Base-by-base conservation (phyloP, 495 filamentous ascomycete species). In the Clavariopsis aquatica region DNA sequence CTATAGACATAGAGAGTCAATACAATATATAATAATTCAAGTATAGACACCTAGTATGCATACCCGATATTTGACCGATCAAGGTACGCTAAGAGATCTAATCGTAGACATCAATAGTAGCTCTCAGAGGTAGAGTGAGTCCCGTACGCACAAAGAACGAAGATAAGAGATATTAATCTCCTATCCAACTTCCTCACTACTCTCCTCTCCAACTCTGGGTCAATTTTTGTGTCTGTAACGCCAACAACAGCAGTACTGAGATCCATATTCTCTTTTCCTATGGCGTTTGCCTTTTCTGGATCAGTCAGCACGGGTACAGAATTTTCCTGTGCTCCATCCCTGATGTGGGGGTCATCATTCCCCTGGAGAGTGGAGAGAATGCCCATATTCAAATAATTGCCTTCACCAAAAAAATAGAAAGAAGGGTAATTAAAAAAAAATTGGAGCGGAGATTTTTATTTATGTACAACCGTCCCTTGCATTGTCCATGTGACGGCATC, bases 141-240 rank as follows among this genome's bases (percentile, higher is more conserved):
- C n/a, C n/a, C n/a, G n/a, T n/a, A 34, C 38, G 15, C n/a, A 43
- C 38, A 96, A 20, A 96, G 78, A 19, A 88, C 68, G 6, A 90
- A 89, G 27, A 95, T 76, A 71, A 95, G 93, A 4, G 91, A 75
- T 17, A 95, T 88, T 55, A 96, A 77, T 54, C 80, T 83, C 57
- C 80, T 77, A 73, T 96, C 92, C 63, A 96, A 85, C 69, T 80
- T 82, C 43, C 92, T 79, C 13, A 95, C 85, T 12, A 81, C 80
- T 31, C 74, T 76, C 72, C 93, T 92, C 70, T 96, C 90, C 28
- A 66, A 7, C 20, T 34, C 57, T 6, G 58, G 49, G 26, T 66
- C 64, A 41, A 66, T 60, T n/a, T n/a, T n/a, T n/a, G n/a, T n/a
- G 7, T 51, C 43, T n/a, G 49, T 36, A 36, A 13, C 6, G 31